Percentiles rank a stretch among this genome's conserved stretches.
phyloP scores from a whole-genome alignment of 2,329 filamentous ascomycete genomes.

The Stagonosporopsis rhizophila region DNA sequence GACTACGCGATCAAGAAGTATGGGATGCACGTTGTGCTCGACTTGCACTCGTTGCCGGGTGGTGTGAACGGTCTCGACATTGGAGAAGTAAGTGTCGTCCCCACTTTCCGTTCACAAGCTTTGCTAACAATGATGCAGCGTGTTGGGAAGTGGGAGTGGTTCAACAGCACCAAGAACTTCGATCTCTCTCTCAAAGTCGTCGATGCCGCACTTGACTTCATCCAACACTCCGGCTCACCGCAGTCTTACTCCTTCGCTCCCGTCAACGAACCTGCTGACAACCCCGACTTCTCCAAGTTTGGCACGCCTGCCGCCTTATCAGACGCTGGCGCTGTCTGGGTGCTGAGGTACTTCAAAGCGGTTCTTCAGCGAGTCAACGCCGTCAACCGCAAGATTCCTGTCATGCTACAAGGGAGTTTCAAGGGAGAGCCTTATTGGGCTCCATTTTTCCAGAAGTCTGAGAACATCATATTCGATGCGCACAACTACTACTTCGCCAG shows the following conservation, averaged over 20 bases:
- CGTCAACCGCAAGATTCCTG: slow-evolving; percentile 22
- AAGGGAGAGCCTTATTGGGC: slow-evolving; percentile 31
- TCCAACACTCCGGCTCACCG: slow-evolving; percentile 36
- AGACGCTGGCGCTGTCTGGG: slow-evolving; percentile 38
- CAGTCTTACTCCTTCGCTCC: slow-evolving; percentile 47
- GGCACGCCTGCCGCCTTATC: slow-evolving; percentile 42
- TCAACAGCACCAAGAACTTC: slow-evolving; percentile 46
- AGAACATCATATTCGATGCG: slow-evolving; percentile 33
- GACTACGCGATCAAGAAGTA: slow-evolving; percentile 48
- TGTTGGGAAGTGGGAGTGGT: slow-evolving; percentile 45
- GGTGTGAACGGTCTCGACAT: slow-evolving; percentile 40
- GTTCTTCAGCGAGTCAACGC: slow-evolving; percentile 24
- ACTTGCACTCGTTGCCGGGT: slow-evolving; percentile 42
- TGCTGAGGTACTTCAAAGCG: slow-evolving; percentile 42
- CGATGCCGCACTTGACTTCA: slow-evolving; percentile 43
- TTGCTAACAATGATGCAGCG: background rate
- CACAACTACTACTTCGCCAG: slow-evolving; percentile 38
- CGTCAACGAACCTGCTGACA: slow-evolving; percentile 51
- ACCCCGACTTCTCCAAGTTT: slow-evolving; percentile 39
- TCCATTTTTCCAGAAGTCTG: slow-evolving; percentile 5
- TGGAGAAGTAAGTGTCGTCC: slow-evolving; percentile 13
- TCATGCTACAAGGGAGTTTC: slow-evolving; percentile 30
- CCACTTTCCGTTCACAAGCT: background rate
- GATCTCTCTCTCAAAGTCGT: slow-evolving; percentile 44
- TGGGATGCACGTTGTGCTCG: slow-evolving; percentile 48